Evolutionary conservation across 2,329 filamentous ascomycete species (phyloP), one percentile per base, ranked within the genome.

Genomic region (Ceratocystis eucalypticola): DNA sequence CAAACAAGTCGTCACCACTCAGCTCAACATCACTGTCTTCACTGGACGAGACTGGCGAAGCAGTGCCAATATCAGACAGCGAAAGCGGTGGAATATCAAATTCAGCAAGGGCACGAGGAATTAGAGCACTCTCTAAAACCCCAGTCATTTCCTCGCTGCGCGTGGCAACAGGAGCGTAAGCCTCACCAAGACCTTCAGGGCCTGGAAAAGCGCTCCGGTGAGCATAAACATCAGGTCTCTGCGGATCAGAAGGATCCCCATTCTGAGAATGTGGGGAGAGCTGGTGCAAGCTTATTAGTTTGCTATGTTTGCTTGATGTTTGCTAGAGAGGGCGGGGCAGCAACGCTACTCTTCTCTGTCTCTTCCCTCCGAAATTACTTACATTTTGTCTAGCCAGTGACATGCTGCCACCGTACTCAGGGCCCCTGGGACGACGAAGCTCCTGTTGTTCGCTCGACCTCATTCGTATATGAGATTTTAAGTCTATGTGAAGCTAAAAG

Each of bases 1-100:
- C 63, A 20, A 65, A 57, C 28, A 65, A 22, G 10, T 65, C 63
- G n/a, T 65, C 46, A 5, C 46, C 30, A n/a, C 45, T 65, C 10
- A 65, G 63, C 15, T 65, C 63, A 28, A 65, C 46, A 20, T 65
- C 63, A 17, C 37, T 17, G 37, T 46, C 61, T 20, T 25, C 22
- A 6, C 30, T 28, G 4, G 61, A 37, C 17, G 30, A 22, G 5
- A 28, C 8, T 10, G 61, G 37, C 33, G 20, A 25, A 20, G n/a
- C 37, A 41, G 37, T 17, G 7, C 6, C 55, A 33, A 59, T 59
- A 8, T 59, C 55, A n/a, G 28, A 15, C 15, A 59, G 15, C 15
- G 25, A 20, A 25, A 59, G 25, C 28, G 55, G 25, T 5, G 55
- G 25, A 25, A 59, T 59, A 20, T 28, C 17, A 6, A 37, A 10